Base-by-base conservation (phyloP, 495 filamentous ascomycete genomes). In the Trichodelitschia bisporula region DNA sequence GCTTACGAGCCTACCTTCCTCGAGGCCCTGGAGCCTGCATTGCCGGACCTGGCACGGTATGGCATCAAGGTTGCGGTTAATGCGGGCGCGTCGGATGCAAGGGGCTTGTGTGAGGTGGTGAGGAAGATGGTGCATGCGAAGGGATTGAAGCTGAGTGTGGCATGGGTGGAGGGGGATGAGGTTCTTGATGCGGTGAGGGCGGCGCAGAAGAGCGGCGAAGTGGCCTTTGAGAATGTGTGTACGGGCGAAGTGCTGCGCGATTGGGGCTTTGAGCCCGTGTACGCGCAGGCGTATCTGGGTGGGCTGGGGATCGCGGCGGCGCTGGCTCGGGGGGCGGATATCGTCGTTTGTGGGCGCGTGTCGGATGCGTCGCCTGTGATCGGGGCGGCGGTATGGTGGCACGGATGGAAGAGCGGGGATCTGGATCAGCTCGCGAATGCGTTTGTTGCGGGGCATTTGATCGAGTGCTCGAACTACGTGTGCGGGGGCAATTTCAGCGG, bases 31-130 rank as follows among this genome's bases (percentile, higher is more conserved):
- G 50, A 59, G 31, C 64, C 64, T 3, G 61, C 62, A 1, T 39
- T 68, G 6, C 42, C 44, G 2, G 39, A 64, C 39, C 39, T 70
- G 26, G 56, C 62, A 0, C 55, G 54, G 29, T 33, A 64, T 34
- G 37, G 49, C 0, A 67, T 69, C 40, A 64, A 61, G 35, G 28
- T 70, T 4, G 63, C 59, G 10, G 63, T 64, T 31, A 70, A 70
- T 51, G 64, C 63, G 18, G 65, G 65, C 0, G 61, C 58, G 4
- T 43, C 49, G 0, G 61, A 66, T 38, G 61, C 59, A 0, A 39
- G 58, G 40, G 47, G 45, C 12, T 47, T 67, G 1, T 50, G 54
- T 25, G 41, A 61, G 15, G 57, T 46, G 12, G 57, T 67, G 0
- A 42, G 32, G 18, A 36, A 52, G 15, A 52, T 61, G 51, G 45